phyloP scores from a whole-genome alignment of 2,329 filamentous ascomycete genomes.

The Chalara sp. region DNA sequence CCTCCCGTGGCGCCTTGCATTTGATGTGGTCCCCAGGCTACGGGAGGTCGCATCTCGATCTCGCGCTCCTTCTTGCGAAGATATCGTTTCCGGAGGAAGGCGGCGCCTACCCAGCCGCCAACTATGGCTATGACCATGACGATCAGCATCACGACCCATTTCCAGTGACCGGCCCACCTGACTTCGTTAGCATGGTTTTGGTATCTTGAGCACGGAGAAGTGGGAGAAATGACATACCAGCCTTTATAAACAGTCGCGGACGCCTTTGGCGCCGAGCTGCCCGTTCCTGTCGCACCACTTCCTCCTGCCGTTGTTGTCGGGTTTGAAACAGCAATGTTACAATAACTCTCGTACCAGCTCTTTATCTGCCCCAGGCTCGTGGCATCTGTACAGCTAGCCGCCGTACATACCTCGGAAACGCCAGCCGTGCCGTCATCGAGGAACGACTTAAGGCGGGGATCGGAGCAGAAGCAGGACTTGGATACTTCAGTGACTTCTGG shows the following conservation, averaged over 20 bases:
- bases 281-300: slow-evolving; percentile 4
- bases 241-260: background rate
- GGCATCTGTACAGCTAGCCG: slow-evolving; percentile 42
- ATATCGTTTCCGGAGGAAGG: slow-evolving; percentile 68
- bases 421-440: slow-evolving; percentile 43
- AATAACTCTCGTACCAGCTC: slow-evolving; percentile 65
- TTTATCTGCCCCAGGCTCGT: slow-evolving; percentile 49
- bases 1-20: slow-evolving; percentile 23
- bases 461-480: slow-evolving; percentile 68
- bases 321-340: slow-evolving; percentile 38
- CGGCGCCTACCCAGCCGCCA: slow-evolving; percentile 58
- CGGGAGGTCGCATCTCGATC: slow-evolving; percentile 28
- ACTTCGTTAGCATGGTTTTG: slow-evolving; percentile 1
- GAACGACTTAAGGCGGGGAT: slow-evolving; percentile 51
- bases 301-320: slow-evolving; percentile 18
- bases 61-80: slow-evolving; percentile 58
- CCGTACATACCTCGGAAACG: slow-evolving; percentile 57
- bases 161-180: slow-evolving; percentile 65
- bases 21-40: slow-evolving; percentile 31
- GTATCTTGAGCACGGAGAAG: background rate
- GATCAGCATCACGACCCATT: slow-evolving; percentile 78
- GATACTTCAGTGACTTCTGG: slow-evolving; percentile 47
- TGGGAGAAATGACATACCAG: slow-evolving; percentile 9
- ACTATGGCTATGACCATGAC: slow-evolving; percentile 64
- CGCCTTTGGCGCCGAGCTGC: background rate